These are phyloP conservation scores for Fusarium brevicatenulatum DNA, from an alignment of 2,329 filamentous ascomycete species.

Conservation along the genomic window DNA sequence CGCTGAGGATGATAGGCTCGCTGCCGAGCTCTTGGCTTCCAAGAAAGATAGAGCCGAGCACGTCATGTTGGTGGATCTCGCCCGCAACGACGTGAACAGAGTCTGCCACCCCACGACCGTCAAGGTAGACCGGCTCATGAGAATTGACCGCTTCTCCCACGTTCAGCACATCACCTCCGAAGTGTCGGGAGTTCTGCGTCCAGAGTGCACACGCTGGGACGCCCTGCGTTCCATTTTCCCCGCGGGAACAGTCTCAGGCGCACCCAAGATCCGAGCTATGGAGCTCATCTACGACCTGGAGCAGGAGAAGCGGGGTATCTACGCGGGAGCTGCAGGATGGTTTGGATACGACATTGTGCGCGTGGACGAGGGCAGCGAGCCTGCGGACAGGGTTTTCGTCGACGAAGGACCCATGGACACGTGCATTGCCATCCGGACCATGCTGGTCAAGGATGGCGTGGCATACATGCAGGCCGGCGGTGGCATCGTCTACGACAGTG, in stretches of 20 bases:
- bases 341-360: slow-evolving; percentile 87
- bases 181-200: slow-evolving; percentile 88
- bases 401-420: slow-evolving; percentile 92
- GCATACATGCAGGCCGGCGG: slow-evolving; percentile 92
- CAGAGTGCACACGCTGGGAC: slow-evolving; percentile 89
- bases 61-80: slow-evolving; percentile 97
- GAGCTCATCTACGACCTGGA: slow-evolving; percentile 96
- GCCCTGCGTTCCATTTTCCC: slow-evolving; percentile 97
- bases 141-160: slow-evolving; percentile 93
- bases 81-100: slow-evolving; percentile 95
- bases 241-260: slow-evolving; percentile 93
- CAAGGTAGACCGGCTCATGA: slow-evolving; percentile 92
- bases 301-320: slow-evolving; percentile 91
- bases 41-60: slow-evolving; percentile 91
- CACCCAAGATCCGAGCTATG: slow-evolving; percentile 97
- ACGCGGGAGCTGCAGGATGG: slow-evolving; percentile 95
- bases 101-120: slow-evolving; percentile 92
- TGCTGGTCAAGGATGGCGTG: slow-evolving; percentile 90
- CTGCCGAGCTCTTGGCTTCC: slow-evolving; percentile 73
- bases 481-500: slow-evolving; percentile 94
- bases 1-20: slow-evolving; percentile 79
- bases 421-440: slow-evolving; percentile 83
- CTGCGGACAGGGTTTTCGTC: slow-evolving; percentile 34
- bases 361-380: slow-evolving; percentile 63
- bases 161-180: slow-evolving; percentile 98